Evolutionary conservation across 768 basidiomycete genomes (phyloP).

Genomic region (Cystofilobasidium bisporidii): DNA sequence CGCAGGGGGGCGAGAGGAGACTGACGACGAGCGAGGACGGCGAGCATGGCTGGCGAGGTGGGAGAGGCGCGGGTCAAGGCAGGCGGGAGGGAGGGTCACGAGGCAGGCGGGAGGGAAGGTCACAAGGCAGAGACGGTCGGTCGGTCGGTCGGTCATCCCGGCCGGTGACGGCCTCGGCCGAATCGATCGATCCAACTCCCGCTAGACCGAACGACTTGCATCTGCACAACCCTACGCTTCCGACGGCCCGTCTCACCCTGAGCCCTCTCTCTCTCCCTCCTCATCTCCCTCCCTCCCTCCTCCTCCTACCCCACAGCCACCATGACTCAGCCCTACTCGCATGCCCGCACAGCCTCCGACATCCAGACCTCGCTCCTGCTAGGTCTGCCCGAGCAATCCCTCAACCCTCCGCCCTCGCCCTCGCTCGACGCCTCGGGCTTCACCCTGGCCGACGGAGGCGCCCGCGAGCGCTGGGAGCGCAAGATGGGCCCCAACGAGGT

Average conservation of each 20-base stretch:
- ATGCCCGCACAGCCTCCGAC: slow-evolving; percentile 25
- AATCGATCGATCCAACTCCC: too few species aligned
- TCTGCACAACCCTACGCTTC: too few species aligned
- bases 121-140: too few species aligned
- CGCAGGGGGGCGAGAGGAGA: neutral
- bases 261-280: neutral
- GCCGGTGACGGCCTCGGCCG: too few species aligned
- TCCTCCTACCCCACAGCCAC: neutral
- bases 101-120: too few species aligned
- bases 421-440: slow-evolving; percentile 10
- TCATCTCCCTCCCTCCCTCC: too few species aligned
- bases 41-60: too few species aligned
- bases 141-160: too few species aligned
- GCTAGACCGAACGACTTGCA: too few species aligned
- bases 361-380: slow-evolving; percentile 23
- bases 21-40: neutral
- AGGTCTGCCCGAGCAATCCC: slow-evolving; percentile 14
- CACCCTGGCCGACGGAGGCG: neutral
- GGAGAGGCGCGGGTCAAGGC: too few species aligned
- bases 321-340: slow-evolving; percentile 23
- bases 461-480: slow-evolving; percentile 19
- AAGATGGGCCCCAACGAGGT: slow-evolving; percentile 62
- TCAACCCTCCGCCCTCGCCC: slow-evolving; percentile 23
- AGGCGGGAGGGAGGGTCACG: too few species aligned
- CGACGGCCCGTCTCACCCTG: too few species aligned